Percentiles rank a stretch among this genome's conserved stretches.
These are phyloP conservation scores for Aplosporella prunicola DNA, from an alignment of 2,329 filamentous ascomycete species.

Conservation along the genomic window DNA sequence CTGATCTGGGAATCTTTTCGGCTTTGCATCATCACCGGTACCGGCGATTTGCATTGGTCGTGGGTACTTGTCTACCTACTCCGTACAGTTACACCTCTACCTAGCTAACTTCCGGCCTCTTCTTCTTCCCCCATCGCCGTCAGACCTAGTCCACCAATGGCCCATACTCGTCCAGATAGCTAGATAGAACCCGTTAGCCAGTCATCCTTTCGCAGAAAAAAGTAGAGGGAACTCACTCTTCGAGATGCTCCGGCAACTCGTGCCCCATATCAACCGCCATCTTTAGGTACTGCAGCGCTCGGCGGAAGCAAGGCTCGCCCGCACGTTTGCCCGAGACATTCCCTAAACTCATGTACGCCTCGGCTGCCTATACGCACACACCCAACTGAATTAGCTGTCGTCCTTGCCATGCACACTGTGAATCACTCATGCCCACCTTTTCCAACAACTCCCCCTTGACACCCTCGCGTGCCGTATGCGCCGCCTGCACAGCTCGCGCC, in stretches of 20 bases:
- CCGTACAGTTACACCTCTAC: neutral
- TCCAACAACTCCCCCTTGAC: constrained; percentile 36
- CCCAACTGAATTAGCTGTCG: neutral
- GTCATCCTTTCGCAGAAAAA: neutral
- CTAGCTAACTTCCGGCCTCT: neutral
- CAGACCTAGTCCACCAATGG: constrained; percentile 6
- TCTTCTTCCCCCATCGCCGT: too few relatives aligned
- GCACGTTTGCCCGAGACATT: constrained; percentile 38
- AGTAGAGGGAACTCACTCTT: constrained; percentile 30
- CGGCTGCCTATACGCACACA: constrained; percentile 33
- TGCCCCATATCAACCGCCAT: constrained; percentile 36
- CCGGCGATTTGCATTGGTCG: too few relatives aligned
- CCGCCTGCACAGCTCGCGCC: constrained; percentile 36
- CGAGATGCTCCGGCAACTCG: constrained; percentile 34
- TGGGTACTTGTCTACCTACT: too few relatives aligned
- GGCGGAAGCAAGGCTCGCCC: constrained; percentile 37
- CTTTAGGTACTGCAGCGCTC: constrained; percentile 39
- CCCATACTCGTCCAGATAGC: constrained; percentile 39
- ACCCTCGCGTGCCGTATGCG: constrained; percentile 30
- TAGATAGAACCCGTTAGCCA: constrained; percentile 14
- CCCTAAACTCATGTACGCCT: constrained; percentile 44
- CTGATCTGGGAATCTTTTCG: too few relatives aligned
- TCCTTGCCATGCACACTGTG: neutral
- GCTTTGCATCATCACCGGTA: too few relatives aligned
- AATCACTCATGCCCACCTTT: constrained; percentile 27